Evolutionary conservation across 208 protist genomes (phyloP).

Genomic region (Acanthamoeba pearcei): DNA sequence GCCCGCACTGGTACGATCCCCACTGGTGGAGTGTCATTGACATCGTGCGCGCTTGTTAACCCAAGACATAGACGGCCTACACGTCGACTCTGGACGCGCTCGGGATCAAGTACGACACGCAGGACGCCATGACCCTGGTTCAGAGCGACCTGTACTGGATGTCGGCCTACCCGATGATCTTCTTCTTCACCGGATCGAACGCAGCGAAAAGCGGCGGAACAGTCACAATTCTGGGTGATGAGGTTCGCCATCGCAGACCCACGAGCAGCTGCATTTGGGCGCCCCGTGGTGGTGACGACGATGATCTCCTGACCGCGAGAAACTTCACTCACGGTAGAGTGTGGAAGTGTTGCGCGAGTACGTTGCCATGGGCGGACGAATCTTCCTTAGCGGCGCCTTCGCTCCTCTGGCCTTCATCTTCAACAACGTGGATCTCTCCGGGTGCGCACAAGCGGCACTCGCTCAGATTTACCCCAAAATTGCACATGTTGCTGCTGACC

Average conservation of each 20-base stretch:
- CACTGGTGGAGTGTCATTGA: no score
- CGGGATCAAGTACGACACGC: background rate
- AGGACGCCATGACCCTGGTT: background rate
- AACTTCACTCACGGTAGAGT: background rate
- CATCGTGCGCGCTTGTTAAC: no score
- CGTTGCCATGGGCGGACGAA: background rate
- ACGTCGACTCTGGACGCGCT: background rate
- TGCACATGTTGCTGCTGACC: background rate
- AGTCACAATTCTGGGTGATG: no score
- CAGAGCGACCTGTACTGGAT: background rate
- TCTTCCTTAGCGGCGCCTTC: background rate
- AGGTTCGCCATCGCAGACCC: background rate
- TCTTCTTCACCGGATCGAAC: conserved; percentile 5
- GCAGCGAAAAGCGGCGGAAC: background rate
- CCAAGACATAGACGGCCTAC: no score
- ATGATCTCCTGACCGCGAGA: no score
- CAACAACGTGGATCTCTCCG: background rate
- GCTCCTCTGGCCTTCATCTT: background rate
- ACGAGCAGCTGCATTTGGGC: no score
- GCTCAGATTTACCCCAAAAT: no score
- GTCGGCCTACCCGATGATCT: background rate
- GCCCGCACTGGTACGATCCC: background rate
- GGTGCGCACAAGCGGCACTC: background rate
- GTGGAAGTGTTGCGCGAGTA: background rate
- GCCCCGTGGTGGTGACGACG: no score